Evolutionary conservation across 2,329 filamentous ascomycete genomes (phyloP).

Genomic region (Sclerotinia sclerotiorum): DNA sequence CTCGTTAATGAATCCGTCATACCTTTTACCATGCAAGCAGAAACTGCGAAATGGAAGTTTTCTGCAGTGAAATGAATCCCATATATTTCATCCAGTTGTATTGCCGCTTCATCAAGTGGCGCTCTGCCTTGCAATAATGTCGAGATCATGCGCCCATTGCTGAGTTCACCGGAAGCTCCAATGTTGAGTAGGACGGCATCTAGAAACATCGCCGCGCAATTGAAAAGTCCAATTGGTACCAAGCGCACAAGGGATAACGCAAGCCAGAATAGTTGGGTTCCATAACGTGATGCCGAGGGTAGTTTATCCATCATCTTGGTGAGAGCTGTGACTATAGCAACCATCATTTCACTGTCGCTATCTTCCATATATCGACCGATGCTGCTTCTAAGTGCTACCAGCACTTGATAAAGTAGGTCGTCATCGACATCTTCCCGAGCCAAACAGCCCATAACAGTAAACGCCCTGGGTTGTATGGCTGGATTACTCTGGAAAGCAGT

Average conservation of each 20-base stretch:
- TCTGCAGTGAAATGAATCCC: constrained; percentile 64
- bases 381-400: constrained; percentile 65
- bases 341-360: constrained; percentile 65
- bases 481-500: constrained; percentile 73
- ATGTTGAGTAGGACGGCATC: constrained; percentile 66
- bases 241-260: constrained; percentile 65
- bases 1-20: constrained; percentile 63
- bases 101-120: constrained; percentile 61
- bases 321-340: constrained; percentile 64
- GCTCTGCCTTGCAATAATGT: constrained; percentile 60
- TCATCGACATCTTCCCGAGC: constrained; percentile 72
- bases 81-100: constrained; percentile 63
- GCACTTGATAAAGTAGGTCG: constrained; percentile 68
- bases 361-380: constrained; percentile 65
- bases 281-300: constrained; percentile 64
- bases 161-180: constrained; percentile 58
- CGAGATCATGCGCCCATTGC: constrained; percentile 58
- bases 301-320: constrained; percentile 72
- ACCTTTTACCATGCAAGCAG: constrained; percentile 62
- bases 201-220: constrained; percentile 63
- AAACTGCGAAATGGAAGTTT: constrained; percentile 67
- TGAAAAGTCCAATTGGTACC: constrained; percentile 62
- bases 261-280: constrained; percentile 69
- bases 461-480: constrained; percentile 67
- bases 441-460: constrained; percentile 69